These are phyloP conservation scores for Hemisphaericaspora nanyangensis DNA, from an alignment of 805 yeast species.

Conservation along the genomic window DNA sequence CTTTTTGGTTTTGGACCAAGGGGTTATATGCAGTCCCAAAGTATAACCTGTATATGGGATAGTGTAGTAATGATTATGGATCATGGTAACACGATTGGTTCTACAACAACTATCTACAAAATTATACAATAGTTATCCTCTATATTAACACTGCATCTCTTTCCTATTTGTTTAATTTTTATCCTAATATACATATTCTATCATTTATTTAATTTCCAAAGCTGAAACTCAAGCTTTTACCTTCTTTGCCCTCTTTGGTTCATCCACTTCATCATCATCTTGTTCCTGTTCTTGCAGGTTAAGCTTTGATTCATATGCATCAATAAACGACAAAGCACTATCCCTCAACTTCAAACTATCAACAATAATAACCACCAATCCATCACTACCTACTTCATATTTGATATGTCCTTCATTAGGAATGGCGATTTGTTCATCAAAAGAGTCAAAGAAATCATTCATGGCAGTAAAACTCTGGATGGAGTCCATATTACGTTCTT, in stretches of 20 bases:
- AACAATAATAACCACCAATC: conserved; percentile 53
- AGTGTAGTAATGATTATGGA: no score
- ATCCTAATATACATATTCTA: no score
- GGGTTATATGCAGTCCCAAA: neutral
- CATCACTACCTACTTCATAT: conserved; percentile 61
- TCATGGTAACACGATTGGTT: no score
- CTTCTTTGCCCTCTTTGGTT: conserved; percentile 2
- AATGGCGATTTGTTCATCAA: conserved; percentile 48
- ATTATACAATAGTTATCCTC: no score
- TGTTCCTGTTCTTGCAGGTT: conserved; percentile 5
- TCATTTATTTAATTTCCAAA: no score
- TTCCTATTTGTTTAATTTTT: no score
- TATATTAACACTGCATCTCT: no score
- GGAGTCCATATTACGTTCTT: conserved; percentile 43
- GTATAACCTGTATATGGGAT: neutral
- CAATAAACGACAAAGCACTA: conserved; percentile 41
- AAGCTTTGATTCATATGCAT: conserved; percentile 22
- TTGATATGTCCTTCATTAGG: conserved; percentile 54
- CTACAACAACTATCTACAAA: no score
- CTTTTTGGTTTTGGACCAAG: neutral
- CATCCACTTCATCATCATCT: conserved; percentile 5
- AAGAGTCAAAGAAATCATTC: conserved; percentile 49
- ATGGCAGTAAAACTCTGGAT: conserved; percentile 46
- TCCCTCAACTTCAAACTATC: conserved; percentile 36
- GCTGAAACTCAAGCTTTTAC: no score